Evolutionary conservation across 495 filamentous ascomycete species (phyloP).

Genomic region (Talaromyces stipitatus): DNA sequence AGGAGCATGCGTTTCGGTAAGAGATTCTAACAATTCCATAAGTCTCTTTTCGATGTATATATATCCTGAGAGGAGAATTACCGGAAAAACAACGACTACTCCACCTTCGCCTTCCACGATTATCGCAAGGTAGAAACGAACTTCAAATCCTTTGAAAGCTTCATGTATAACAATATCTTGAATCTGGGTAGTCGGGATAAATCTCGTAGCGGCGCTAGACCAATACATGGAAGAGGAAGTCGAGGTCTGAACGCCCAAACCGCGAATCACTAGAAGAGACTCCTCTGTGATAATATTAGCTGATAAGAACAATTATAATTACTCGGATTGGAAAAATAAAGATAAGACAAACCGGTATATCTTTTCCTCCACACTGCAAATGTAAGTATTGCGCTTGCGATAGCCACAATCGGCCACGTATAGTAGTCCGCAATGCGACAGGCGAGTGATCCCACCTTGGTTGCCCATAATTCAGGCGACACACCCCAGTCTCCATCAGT

Average conservation of each 20-base stretch:
- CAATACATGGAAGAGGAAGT: constrained; percentile 59
- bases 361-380: constrained; percentile 42
- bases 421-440: constrained; percentile 30
- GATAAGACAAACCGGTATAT: constrained; percentile 35
- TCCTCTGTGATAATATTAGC: constrained; percentile 49
- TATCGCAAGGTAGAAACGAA: constrained; percentile 80
- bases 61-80: constrained; percentile 21
- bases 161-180: constrained; percentile 92
- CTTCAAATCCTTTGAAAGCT: constrained; percentile 88
- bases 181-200: constrained; percentile 89
- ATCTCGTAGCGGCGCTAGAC: constrained; percentile 61
- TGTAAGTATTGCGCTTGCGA: constrained; percentile 24
- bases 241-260: constrained; percentile 84
- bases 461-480: constrained; percentile 24
- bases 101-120: constrained; percentile 87
- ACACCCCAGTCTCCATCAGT: constrained; percentile 12
- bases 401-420: constrained; percentile 21
- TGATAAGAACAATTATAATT: constrained; percentile 10
- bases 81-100: constrained; percentile 88
- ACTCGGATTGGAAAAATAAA: not conserved
- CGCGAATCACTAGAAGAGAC: constrained; percentile 78
- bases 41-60: constrained; percentile 7
- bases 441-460: constrained; percentile 17
- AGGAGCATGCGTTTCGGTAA: constrained; percentile 61
- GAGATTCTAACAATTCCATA: constrained; percentile 39